Evolutionary conservation across 805 yeast species (phyloP), one percentile per base, ranked within the genome.

Genomic region (Ogataea haglerorum): DNA sequence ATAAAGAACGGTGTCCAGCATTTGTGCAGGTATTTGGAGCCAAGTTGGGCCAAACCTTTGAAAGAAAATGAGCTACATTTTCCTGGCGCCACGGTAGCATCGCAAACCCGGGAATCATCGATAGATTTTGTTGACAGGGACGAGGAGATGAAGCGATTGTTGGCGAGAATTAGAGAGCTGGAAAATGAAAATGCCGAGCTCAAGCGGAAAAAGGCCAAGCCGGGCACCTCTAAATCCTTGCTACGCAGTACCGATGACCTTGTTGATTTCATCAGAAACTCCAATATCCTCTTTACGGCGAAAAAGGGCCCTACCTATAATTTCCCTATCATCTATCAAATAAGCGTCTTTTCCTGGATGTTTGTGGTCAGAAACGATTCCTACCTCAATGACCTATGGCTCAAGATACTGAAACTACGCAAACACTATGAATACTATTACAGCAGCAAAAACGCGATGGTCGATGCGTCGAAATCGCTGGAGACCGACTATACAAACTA

Each of bases 361-460:
- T 78, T 79, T 19, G 68, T 76, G 15, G 75, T 76, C 66, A 71
- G 76, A 53, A 78, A 79, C 50, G 82, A 76, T 48, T 75, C 78
- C 5, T 76, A 75, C 50, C 54, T 76, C 34, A 70, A 77, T 43
- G 71, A 76, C 31, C 51, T 76, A 17, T 76, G 82, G 82, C 47
- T 61, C 40, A 64, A 64, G 43, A 64, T 65, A 14, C 42, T 63
- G 24, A 60, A 60, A 36, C 48, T 65, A 16, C 50, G 68, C 33
- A 62, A 60, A 35, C 68, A 63, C 39, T 65, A 64, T 39, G 69
- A 65, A 38, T 61, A 57, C 36, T 62, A 60, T 27, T 62, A 63
- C 39, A 54, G 62, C 34, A 51, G 59, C 29, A 58, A 54, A 30
- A 52, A 57, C 37, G 56, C 62, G 7, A 52, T 53, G 52, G 51